Percentiles rank a stretch among this genome's conserved stretches.
phyloP scores from a whole-genome alignment of 768 basidiomycete genomes.

The Russula vinacea region DNA sequence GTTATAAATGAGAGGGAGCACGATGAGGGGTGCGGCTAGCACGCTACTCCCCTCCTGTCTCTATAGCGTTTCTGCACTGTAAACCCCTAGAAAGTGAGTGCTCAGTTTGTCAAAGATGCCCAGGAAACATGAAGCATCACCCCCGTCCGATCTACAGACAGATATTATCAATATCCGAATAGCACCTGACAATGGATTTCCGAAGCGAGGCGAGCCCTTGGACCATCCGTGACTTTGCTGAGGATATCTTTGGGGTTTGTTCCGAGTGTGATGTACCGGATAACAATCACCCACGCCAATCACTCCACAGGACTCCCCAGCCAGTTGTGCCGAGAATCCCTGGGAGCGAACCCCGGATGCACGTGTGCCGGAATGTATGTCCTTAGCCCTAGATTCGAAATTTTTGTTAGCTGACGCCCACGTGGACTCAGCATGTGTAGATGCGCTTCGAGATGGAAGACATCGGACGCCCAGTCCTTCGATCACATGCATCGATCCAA shows the following conservation, averaged over 20 bases:
- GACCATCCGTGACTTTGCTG: conserved; percentile 6
- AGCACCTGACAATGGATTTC: conserved; percentile 16
- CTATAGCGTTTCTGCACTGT: conserved; percentile 12
- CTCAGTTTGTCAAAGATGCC: conserved; percentile 12
- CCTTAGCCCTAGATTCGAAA: background rate
- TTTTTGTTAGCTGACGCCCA: conserved; percentile 1
- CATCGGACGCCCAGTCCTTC: conserved; percentile 16
- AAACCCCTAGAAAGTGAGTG: conserved; percentile 18
- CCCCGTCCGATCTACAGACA: background rate
- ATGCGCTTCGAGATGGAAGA: conserved; percentile 1
- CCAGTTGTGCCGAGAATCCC: background rate
- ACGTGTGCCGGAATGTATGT: conserved; percentile 15
- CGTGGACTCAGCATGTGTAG: background rate
- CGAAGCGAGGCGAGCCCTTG: conserved; percentile 13
- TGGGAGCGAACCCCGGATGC: conserved; percentile 2
- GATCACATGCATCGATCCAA: conserved; percentile 20
- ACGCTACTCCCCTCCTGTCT: conserved; percentile 24
- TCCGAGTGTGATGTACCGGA: background rate
- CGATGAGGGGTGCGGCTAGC: conserved; percentile 13
- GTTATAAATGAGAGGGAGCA: conserved; percentile 26
- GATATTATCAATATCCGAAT: conserved; percentile 1
- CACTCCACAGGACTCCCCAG: conserved; percentile 5
- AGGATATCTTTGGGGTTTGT: conserved; percentile 18
- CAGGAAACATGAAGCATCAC: conserved; percentile 10
- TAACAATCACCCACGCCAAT: background rate